Base-by-base conservation (phyloP, 2,329 filamentous ascomycete species). In the Sporothrix curviconia region DNA sequence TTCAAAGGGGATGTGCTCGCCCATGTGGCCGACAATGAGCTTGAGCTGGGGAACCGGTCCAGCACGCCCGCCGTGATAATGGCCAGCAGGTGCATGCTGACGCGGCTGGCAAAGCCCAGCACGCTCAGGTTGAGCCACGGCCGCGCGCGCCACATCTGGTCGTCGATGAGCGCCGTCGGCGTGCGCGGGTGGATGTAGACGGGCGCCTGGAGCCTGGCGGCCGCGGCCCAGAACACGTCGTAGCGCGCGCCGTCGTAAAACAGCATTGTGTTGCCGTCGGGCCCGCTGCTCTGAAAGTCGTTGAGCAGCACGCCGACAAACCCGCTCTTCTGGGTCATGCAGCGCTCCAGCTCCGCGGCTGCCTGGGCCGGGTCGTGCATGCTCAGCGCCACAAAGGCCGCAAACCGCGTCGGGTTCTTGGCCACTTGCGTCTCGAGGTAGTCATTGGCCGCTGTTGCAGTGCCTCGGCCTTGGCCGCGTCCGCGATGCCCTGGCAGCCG, bases 271-370 rank as follows among this genome's bases (percentile, higher is more conserved):
- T 84, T 80, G 37, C 82, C 82, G 58, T 84, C 79, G 0, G 71
- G 61, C 3, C 81, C 82, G 15, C 80, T 75, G 28, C 79, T 77
- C 65, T 87, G 84, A 2, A 76, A 81, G 65, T 85, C 81, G 64
- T 84, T 84, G 46, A 87, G 75, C 4, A 87, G 69, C 3, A 76
- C 81, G 3, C 84, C 83, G 59, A 81, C 77, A 71, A 86, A 86
- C n/a, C 82, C 81, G 50, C 78, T 72, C 59, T 83, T 68, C 32
- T 57, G 57, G 1, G 71, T 78, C 5, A 86, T 78, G 53, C 78
- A 81, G 52, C 80, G 73, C 44, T 68, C 67, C 2, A 83, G 71
- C 60, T 83, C 81, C 47, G 17, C 51, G 12, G 42, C 60, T 5
- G 61, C 62, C 50, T 61, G 59, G n/a, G 40, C 61, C 11, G 61